These are phyloP conservation scores for Arctium lappa DNA, from an alignment of 129 eudicot species.

Conservation along the genomic window DNA sequence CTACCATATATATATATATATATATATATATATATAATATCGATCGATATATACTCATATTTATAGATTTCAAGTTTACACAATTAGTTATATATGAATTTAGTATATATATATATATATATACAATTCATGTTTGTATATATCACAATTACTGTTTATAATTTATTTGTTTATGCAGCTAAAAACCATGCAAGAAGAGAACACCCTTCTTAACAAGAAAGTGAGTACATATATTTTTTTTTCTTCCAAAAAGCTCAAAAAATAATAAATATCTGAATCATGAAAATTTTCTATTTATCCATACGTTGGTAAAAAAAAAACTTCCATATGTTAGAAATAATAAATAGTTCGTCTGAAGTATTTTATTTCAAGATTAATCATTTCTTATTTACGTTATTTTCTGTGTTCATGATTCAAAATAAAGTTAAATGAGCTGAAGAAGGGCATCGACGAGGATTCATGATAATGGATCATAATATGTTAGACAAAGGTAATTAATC, in stretches of 20 bases:
- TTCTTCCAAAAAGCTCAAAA: not conserved
- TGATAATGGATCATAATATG: not conserved
- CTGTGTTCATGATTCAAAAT: not conserved
- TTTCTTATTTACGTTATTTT: not conserved
- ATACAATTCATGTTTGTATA: too few relatives aligned
- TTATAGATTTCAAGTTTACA: not conserved
- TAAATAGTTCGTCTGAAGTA: too few relatives aligned
- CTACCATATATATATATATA: too few relatives aligned
- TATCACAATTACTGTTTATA: not conserved
- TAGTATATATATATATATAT: too few relatives aligned
- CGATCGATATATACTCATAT: not conserved
- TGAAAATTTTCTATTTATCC: too few relatives aligned
- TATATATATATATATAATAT: too few relatives aligned
- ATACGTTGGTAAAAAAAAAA: too few relatives aligned
- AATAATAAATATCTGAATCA: not conserved
- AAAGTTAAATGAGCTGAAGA: constrained; percentile 22
- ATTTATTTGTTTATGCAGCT: constrained; percentile 28
- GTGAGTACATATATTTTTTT: constrained; percentile 7
- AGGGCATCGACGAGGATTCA: constrained; percentile 6
- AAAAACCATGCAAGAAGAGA: constrained; percentile 45
- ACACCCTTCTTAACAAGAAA: constrained; percentile 39
- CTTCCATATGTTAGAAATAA: too few relatives aligned
- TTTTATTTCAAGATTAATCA: not conserved
- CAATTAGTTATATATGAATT: too few relatives aligned
- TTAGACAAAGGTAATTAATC: constrained; percentile 8